A percentile compares a stretch with the other conserved stretches of the same genome.
phyloP scores from a whole-genome alignment of 768 basidiomycete species.

The Mycena haematopus region DNA sequence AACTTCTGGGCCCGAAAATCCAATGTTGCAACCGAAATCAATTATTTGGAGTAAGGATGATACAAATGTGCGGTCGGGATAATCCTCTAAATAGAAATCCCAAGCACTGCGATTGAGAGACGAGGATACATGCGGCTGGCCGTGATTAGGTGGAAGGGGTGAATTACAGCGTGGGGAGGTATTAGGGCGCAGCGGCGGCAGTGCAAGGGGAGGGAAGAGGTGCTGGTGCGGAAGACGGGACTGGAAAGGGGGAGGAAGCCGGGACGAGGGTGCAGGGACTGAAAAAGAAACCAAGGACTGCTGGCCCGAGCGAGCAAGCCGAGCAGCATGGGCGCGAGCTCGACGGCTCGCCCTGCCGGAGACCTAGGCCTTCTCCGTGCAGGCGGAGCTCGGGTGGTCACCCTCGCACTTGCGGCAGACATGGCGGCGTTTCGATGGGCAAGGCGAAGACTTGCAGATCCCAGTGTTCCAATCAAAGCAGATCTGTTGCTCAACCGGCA shows the following conservation, averaged over 20 bases:
- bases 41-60: too few relatives aligned
- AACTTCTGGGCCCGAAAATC: too few relatives aligned
- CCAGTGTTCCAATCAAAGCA: slow-evolving; percentile 27
- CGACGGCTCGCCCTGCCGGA: neutral
- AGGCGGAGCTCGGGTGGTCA: too few relatives aligned
- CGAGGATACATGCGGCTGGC: neutral
- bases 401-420: too few relatives aligned
- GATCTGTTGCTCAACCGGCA: slow-evolving; percentile 18
- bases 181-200: slow-evolving; percentile 33
- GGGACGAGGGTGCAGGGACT: neutral
- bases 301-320: slow-evolving; percentile 29
- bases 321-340: slow-evolving; percentile 20
- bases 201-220: slow-evolving; percentile 22
- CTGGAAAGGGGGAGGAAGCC: neutral
- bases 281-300: slow-evolving; percentile 13
- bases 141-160: neutral
- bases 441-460: slow-evolving; percentile 24
- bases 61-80: too few relatives aligned
- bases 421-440: slow-evolving; percentile 20
- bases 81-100: neutral
- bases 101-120: slow-evolving; percentile 1
- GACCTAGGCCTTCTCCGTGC: too few relatives aligned
- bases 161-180: slow-evolving; percentile 30
- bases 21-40: too few relatives aligned
- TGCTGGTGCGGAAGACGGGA: slow-evolving; percentile 13